These are phyloP conservation scores for Heteromeles arbutifolia DNA, from an alignment of 306 rosid genomes.

Conservation along the genomic window DNA sequence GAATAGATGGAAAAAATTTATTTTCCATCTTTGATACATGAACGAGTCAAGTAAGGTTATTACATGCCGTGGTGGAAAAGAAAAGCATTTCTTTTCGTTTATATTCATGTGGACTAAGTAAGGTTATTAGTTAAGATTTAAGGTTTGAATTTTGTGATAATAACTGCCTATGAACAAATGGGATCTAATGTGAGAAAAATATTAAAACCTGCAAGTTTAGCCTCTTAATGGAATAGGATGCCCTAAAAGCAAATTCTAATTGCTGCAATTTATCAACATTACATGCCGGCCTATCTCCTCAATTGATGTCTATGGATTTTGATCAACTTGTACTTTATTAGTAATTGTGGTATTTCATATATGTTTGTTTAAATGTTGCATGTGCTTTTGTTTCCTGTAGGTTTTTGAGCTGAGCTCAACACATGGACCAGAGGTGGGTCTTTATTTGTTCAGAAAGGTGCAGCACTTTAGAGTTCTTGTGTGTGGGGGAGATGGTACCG, in stretches of 20 bases:
- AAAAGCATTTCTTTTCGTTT: too few species aligned
- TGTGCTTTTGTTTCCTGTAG: constrained; percentile 37
- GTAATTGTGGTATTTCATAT: neutral
- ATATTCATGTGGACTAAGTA: neutral
- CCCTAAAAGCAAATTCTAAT: neutral
- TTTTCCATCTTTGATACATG: neutral
- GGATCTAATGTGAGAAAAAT: neutral
- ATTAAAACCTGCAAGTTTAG: neutral
- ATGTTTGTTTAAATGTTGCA: neutral
- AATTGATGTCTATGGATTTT: neutral
- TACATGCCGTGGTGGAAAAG: neutral
- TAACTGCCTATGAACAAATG: neutral
- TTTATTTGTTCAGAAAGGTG: constrained; percentile 87
- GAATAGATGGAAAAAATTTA: neutral
- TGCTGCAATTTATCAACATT: neutral
- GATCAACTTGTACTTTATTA: neutral
- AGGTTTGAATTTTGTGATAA: neutral
- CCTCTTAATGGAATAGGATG: neutral
- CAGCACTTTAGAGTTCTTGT: constrained; percentile 90
- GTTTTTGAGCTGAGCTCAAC: constrained; percentile 85
- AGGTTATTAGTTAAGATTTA: neutral
- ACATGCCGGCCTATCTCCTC: neutral
- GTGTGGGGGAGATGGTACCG: constrained; percentile 98
- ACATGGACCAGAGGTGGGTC: constrained; percentile 87
- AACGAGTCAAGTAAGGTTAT: neutral